Evolutionary conservation across 2,329 filamentous ascomycete genomes (phyloP).

Genomic region (Pseudogymnoascus sp.): DNA sequence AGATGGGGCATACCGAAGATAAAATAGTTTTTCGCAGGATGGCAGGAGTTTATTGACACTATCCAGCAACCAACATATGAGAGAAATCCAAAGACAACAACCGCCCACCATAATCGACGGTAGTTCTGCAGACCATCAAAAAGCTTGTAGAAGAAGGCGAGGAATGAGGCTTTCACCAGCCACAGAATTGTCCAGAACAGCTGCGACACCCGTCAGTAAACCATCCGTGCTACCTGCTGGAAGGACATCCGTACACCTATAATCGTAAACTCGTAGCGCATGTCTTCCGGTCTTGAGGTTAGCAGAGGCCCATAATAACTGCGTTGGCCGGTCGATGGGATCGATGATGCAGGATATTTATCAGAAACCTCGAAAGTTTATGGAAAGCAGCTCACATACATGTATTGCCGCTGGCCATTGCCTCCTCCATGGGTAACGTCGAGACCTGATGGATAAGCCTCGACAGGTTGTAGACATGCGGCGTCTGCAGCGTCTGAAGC

Average conservation of each 20-base stretch:
- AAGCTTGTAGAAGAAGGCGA: slow-evolving; percentile 10
- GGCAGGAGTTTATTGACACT: not conserved
- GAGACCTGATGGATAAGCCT: not conserved
- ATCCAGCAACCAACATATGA: slow-evolving; percentile 2
- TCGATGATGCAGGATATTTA: not conserved
- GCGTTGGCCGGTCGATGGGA: not conserved
- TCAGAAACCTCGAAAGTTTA: not conserved
- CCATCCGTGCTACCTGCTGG: not conserved
- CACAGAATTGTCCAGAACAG: slow-evolving; percentile 12
- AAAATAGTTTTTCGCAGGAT: not conserved
- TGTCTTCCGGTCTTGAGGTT: not conserved
- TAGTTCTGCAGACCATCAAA: slow-evolving; percentile 1
- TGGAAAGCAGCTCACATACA: not conserved
- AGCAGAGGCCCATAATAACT: not conserved
- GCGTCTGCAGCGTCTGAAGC: not conserved
- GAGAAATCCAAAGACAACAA: not conserved
- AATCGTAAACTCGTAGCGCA: not conserved
- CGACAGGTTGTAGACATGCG: not conserved
- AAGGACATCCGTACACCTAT: not conserved
- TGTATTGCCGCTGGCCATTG: not conserved
- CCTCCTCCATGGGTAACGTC: not conserved
- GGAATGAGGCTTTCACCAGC: slow-evolving; percentile 12
- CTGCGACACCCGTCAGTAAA: not conserved
- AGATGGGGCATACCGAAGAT: not conserved
- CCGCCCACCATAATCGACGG: slow-evolving; percentile 6